Conservation (phyloP, 179 eudicot species). For the Silene noctiflora region DNA sequence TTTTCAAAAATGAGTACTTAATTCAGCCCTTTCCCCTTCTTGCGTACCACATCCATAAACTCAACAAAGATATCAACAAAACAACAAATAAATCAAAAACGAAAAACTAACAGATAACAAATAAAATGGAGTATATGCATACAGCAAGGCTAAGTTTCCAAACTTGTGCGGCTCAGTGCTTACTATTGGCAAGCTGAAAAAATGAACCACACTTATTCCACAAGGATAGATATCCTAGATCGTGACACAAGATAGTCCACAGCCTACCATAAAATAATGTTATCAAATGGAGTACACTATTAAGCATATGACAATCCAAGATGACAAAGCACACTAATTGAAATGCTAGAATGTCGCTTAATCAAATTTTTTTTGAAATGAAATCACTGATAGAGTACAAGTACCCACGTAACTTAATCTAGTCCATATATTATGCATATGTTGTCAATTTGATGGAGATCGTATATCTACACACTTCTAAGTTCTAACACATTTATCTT, state of each 20-base stretch:
- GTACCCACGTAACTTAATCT: conserved; percentile 3
- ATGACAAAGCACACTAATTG: conserved; percentile 15
- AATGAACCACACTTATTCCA: conserved; percentile 19
- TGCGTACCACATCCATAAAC: too few relatives aligned
- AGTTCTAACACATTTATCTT: neutral
- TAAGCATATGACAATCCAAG: conserved; percentile 15
- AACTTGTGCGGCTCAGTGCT: conserved; percentile 16
- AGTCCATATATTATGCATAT: neutral
- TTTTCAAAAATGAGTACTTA: too few relatives aligned
- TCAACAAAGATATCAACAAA: too few relatives aligned
- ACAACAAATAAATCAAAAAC: too few relatives aligned
- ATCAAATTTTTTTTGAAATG: neutral
- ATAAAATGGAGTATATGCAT: neutral
- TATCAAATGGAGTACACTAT: conserved; percentile 24
- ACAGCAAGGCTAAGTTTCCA: conserved; percentile 24
- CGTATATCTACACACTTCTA: neutral
- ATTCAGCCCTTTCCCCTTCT: too few relatives aligned
- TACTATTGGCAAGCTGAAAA: conserved; percentile 23
- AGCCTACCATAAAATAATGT: conserved; percentile 20
- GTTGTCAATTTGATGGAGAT: neutral
- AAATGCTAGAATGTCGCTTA: neutral
- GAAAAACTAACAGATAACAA: too few relatives aligned
- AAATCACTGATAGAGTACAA: neutral
- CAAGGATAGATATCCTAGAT: conserved; percentile 22
- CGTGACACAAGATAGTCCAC: conserved; percentile 29